These are phyloP conservation scores for Aphanocladium album DNA, from an alignment of 2,329 filamentous ascomycete species.

Conservation along the genomic window DNA sequence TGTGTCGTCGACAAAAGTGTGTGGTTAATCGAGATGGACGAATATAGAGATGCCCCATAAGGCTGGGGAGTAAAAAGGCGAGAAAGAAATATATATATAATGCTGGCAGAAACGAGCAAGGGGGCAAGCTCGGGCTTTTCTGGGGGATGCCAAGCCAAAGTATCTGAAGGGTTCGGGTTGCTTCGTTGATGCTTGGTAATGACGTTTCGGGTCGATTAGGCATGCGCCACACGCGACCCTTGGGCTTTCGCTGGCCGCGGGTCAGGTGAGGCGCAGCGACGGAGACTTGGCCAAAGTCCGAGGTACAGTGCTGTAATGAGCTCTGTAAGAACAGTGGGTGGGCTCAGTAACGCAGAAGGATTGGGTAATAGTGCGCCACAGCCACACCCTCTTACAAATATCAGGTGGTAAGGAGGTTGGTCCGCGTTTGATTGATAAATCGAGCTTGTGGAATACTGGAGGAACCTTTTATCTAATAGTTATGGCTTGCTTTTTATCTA, in stretches of 20 bases:
- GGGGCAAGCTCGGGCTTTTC: neutral
- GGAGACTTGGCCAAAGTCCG: neutral
- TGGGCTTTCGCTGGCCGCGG: neutral
- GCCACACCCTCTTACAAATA: no score
- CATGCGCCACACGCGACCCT: constrained; percentile 4
- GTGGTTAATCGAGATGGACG: neutral
- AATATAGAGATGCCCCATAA: neutral
- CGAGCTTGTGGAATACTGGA: no score
- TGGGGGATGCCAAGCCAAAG: neutral
- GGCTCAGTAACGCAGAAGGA: no score
- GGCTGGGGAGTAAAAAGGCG: neutral
- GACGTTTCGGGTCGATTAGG: constrained; percentile 9
- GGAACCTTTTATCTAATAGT: no score
- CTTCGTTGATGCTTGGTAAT: constrained; percentile 20
- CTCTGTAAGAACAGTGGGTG: no score
- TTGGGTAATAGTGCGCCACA: no score
- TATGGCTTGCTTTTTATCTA: no score
- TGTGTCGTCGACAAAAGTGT: neutral
- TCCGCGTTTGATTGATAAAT: no score
- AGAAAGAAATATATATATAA: neutral
- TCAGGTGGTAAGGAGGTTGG: no score
- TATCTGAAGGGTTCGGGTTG: constrained; percentile 5
- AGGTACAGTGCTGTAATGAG: no score
- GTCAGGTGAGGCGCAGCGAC: neutral
- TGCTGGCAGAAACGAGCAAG: neutral